Evolutionary conservation across 2,329 filamentous ascomycete species (phyloP).

Genomic region (Fusarium marasasianum): DNA sequence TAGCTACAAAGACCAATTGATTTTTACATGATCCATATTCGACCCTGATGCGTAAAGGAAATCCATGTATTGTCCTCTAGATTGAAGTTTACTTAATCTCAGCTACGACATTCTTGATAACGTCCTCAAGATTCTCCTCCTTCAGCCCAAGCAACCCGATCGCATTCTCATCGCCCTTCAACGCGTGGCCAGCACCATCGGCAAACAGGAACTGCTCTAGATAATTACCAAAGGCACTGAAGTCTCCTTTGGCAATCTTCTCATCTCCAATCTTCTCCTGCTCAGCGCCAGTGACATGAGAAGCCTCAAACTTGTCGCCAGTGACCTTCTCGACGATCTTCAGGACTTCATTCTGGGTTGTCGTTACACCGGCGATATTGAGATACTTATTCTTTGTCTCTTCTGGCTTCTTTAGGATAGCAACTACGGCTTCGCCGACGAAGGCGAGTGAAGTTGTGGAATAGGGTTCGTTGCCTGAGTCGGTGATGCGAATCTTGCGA

Average conservation of each 20-base stretch:
- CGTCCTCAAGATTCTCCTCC: not conserved
- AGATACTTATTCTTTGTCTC: slow-evolving; percentile 2
- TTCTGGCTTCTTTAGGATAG: not conserved
- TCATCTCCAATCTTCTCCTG: slow-evolving; percentile 4
- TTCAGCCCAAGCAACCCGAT: not conserved
- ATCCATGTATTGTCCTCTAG: not conserved
- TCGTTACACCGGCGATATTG: not conserved
- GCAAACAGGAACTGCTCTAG: slow-evolving; percentile 9
- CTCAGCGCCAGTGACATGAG: not conserved
- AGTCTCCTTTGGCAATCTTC: slow-evolving; percentile 1
- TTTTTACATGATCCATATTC: not conserved
- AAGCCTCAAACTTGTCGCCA: slow-evolving; percentile 7
- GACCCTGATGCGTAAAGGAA: rapidly evolving
- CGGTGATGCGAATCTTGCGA: slow-evolving; percentile 7
- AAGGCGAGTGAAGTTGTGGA: not conserved
- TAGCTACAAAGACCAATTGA: not conserved
- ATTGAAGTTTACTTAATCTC: not conserved
- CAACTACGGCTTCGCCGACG: not conserved
- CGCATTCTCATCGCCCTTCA: not conserved
- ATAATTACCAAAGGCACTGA: slow-evolving; percentile 12
- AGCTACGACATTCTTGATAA: not conserved
- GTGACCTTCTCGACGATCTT: not conserved
- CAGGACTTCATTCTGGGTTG: slow-evolving; percentile 5
- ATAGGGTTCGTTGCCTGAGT: slow-evolving; percentile 7
- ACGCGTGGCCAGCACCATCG: not conserved